Base-by-base conservation (phyloP, 1,284 basidiomycete species). In the Fomitopsis betulina region DNA sequence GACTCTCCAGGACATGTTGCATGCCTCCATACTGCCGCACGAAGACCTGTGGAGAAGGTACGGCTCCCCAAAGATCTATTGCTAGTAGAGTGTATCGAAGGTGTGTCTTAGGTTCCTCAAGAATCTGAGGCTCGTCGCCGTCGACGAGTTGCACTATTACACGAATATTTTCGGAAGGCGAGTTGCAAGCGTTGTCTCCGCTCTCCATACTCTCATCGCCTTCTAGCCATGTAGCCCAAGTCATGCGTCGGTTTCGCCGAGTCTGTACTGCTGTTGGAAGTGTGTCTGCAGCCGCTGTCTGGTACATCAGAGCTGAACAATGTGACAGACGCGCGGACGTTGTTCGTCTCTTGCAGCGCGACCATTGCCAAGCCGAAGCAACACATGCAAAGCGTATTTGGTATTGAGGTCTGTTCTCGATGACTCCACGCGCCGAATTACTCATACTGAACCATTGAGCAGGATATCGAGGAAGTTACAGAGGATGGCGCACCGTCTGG, bases 111-210 rank as follows among this genome's bases (percentile, higher is more conserved):
- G 89, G 49, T 91, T 91, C 64, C 67, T 92, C 42, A 84, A 86
- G 63, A 86, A 88, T 62, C 73, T 95, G 59, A 89, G 87, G 68
- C 77, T 94, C 13, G 80, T 96, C 54, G 93, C 86, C 0, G 86
- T 95, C 0, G 94, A 96, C 67, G 91, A 94, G 71, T 70, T 94
- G 42, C 93, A 94, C 69, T 93, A 91, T 65, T 94, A 94, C 64
- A 77, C 81, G 2, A 83, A 85, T 47, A 71, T 87, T 12, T 79
- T 91, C 59, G 90, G 89, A 66, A 91, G 87, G 89, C 87, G 62
- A 4, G 42, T 17, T 15, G 15, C 25, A n/a, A 27, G 42, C 13
- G 7, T 27, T 10, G 27, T 21, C 49, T 33, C 33, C 45, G 40
- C 52, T 45, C 27, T 25, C 12, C 49, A 32, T 39, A 30, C 55